Evolutionary conservation across 225 moss, liverwort and hornwort species (phyloP).

Genomic region (Asterella californica): DNA sequence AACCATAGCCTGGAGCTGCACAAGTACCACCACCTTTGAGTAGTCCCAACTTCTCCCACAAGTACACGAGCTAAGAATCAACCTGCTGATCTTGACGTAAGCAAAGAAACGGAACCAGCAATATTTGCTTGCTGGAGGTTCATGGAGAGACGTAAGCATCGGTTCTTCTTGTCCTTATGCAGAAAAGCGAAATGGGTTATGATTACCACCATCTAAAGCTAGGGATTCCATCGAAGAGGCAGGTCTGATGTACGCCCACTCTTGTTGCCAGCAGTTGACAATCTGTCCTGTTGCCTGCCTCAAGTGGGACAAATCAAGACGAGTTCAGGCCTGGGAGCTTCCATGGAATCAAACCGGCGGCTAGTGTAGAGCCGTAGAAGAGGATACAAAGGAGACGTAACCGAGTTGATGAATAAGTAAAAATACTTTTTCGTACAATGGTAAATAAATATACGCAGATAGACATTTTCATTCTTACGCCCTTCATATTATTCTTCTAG

Average conservation of each 20-base stretch:
- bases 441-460: too few species aligned
- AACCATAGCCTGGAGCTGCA: not conserved
- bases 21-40: not conserved
- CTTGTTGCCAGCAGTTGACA: conserved; percentile 8
- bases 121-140: conserved; percentile 10
- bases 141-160: conserved; percentile 9
- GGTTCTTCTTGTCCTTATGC: conserved; percentile 6
- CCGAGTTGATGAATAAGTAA: not conserved
- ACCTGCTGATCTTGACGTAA: conserved; percentile 8
- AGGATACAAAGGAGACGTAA: not conserved
- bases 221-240: not conserved
- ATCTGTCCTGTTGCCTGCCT: not conserved
- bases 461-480: too few species aligned
- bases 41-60: conserved; percentile 5
- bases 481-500: too few species aligned
- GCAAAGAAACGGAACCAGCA: conserved; percentile 6
- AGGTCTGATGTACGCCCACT: not conserved
- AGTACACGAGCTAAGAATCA: conserved; percentile 4
- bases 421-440: too few species aligned
- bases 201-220: conserved; percentile 7
- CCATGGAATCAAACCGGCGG: conserved; percentile 10
- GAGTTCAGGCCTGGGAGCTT: not conserved
- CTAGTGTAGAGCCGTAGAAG: conserved; percentile 4
- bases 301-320: not conserved
- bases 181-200: conserved; percentile 10